These are phyloP conservation scores for Cystobasidium sp. DNA, from an alignment of 1,284 basidiomycete species.

Conservation along the genomic window DNA sequence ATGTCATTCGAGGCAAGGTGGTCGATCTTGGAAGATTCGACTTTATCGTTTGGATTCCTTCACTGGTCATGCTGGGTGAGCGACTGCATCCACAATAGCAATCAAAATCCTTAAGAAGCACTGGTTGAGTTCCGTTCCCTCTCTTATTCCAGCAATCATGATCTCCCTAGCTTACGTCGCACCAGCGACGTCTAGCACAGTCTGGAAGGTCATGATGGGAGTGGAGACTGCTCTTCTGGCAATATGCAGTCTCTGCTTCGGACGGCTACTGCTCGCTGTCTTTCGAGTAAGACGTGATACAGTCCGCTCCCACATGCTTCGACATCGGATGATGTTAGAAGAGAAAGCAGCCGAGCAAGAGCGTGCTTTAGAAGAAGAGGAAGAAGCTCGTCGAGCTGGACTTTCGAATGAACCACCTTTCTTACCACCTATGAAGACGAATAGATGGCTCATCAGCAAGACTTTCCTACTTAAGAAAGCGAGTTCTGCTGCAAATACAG, in stretches of 20 bases:
- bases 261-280: conserved; percentile 41
- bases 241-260: conserved; percentile 41
- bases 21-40: conserved; percentile 37
- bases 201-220: conserved; percentile 42
- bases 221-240: conserved; percentile 23
- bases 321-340: conserved; percentile 25
- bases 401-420: conserved; percentile 16
- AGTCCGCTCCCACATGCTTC: conserved; percentile 12
- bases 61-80: conserved; percentile 35
- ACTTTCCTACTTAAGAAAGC: conserved; percentile 42
- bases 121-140: neutral
- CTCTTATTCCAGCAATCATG: conserved; percentile 19
- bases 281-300: conserved; percentile 40
- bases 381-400: conserved; percentile 7
- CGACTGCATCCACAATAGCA: neutral
- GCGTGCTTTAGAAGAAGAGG: conserved; percentile 7
- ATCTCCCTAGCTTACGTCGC: conserved; percentile 41
- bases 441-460: conserved; percentile 38
- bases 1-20: conserved; percentile 41
- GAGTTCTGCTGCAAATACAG: conserved; percentile 36
- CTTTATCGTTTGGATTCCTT: conserved; percentile 44
- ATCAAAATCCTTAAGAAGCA: neutral
- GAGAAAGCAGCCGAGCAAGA: conserved; percentile 29
- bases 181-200: conserved; percentile 12
- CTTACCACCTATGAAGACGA: conserved; percentile 35